Conservation (phyloP, 2,329 filamentous ascomycete species). For the Pseudocercospora musae region DNA sequence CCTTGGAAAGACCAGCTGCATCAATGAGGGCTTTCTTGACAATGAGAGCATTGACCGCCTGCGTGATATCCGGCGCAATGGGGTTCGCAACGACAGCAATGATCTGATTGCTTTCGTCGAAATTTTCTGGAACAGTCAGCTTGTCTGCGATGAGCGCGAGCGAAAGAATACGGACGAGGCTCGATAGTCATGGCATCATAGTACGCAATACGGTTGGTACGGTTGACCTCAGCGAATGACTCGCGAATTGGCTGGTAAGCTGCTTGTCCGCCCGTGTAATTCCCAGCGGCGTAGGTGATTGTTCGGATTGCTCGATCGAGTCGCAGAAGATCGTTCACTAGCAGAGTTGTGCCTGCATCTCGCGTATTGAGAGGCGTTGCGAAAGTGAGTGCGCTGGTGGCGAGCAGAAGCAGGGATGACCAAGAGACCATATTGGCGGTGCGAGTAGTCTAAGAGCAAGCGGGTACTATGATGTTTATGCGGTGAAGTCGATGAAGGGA, state of each 20-base stretch:
- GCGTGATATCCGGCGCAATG: conserved; percentile 23
- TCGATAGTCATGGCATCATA: conserved; percentile 24
- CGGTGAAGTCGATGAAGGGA: neutral
- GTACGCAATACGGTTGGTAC: conserved; percentile 26
- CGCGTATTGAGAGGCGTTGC: conserved; percentile 9
- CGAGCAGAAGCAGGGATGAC: conserved; percentile 9
- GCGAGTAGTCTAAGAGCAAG: neutral
- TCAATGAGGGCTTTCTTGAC: conserved; percentile 23
- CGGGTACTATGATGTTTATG: neutral
- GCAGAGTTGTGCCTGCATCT: conserved; percentile 21
- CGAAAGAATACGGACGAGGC: conserved; percentile 17
- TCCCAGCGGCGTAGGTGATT: conserved; percentile 15
- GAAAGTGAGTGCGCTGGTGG: conserved; percentile 3
- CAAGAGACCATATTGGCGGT: conserved; percentile 6
- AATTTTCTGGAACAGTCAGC: conserved; percentile 11
- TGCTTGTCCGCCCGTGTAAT: conserved; percentile 20
- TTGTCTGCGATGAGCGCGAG: neutral
- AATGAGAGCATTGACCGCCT: conserved; percentile 23
- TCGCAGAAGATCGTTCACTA: conserved; percentile 18
- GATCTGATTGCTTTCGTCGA: conserved; percentile 22
- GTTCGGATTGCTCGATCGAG: conserved; percentile 23
- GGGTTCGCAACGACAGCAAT: conserved; percentile 24
- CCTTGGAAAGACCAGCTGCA: conserved; percentile 18
- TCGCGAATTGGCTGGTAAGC: conserved; percentile 21
- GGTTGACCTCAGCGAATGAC: conserved; percentile 22